Base-by-base conservation (phyloP, 192 early-diverging fungal species). In the Entophlyctis helioformis region DNA sequence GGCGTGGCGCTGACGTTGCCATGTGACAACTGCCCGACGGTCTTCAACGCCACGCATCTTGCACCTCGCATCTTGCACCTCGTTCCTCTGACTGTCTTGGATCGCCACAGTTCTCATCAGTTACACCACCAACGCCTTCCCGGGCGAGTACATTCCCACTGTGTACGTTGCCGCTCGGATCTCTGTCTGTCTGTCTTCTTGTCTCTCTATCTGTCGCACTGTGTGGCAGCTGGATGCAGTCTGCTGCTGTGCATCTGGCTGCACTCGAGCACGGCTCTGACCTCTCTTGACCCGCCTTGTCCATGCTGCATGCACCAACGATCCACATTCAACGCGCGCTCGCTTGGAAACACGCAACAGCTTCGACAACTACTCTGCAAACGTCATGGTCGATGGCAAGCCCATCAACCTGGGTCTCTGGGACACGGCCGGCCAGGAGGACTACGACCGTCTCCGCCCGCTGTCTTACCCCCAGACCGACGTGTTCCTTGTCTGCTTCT, bases 81-180 rank as follows among this genome's bases (percentile, higher is more conserved):
- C 15, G 15, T n/a, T 28, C 25, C 12, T 41, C 0, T n/a, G n/a
- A n/a, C n/a, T n/a, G n/a, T n/a, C n/a, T n/a, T n/a, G n/a, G n/a
- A n/a, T 22, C 6, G 23, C 29, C n/a, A 7, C 43, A 73, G 62
- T 94, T 32, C 67, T 98, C 46, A 98, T 98, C 67, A 82, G 77
- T 67, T 98, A 98, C 74, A 98, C 95, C 15, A 98, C 95, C 51
- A 98, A 98, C 74, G 95, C 95, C 25, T 98, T 98, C 70, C 94
- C 94, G 15, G 94, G 94, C 44, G 94, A 98, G 74, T 98, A 98
- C 60, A 95, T 98, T 59, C 94, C 94, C 42, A 98, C 94, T 44
- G 94, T 98, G 89, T 96, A 88, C n/a, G n/a, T n/a, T n/a, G n/a
- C n/a, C n/a, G n/a, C n/a, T n/a, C n/a, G n/a, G n/a, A n/a, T n/a